Base-by-base conservation (phyloP, 306 rosid genomes). In the Cucurbita pepo region DNA sequence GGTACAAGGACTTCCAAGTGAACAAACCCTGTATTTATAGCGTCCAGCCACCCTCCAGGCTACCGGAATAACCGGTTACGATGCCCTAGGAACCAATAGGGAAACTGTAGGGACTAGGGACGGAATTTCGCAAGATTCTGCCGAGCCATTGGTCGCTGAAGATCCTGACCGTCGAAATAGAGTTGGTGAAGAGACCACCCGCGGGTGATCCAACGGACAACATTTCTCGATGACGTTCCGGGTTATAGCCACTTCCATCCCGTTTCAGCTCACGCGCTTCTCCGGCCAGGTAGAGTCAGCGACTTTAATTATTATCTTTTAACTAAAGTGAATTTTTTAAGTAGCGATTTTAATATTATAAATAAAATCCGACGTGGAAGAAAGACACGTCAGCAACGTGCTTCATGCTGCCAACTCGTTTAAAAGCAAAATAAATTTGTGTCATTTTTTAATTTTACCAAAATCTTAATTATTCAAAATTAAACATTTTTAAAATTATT, bases 211-310 rank as follows among this genome's bases (percentile, higher is more conserved):
- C 6, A 22, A 37, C 22, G 56, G 76, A 7, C 12, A 5, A 56
- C 22, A 38, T 54, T 54, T 51, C 48, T 47, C 13, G 30, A 80
- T 90, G 90, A 10, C 53, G 71, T 3, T 21, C 47, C 84, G 88
- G 66, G 96, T 82, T 51, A 41, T 65, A 74, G 77, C 82, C 96
- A 88, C 75, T 84, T 81, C 75, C 51, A 73, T 43, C 74, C 82
- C 77, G 89, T 78, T 7, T 36, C 73, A 77, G 77, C 78, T 70
- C 53, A 73, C 57, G 77, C 56, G 81, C 79, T 62, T 76, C 57
- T 69, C 21, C 56, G 19, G 4, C 34, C 22, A 13, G 3, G 25
- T 16, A 38, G 30, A 63, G 70, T 63, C 70, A 4, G 18, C 53
- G 71, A 12, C 15, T 19, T 58, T 69, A 0, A 7, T 61, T 61